Percentiles rank a stretch among this genome's conserved stretches.
Conservation (phyloP, 2,329 filamentous ascomycete genomes). For the Fusarium veterinarium region DNA sequence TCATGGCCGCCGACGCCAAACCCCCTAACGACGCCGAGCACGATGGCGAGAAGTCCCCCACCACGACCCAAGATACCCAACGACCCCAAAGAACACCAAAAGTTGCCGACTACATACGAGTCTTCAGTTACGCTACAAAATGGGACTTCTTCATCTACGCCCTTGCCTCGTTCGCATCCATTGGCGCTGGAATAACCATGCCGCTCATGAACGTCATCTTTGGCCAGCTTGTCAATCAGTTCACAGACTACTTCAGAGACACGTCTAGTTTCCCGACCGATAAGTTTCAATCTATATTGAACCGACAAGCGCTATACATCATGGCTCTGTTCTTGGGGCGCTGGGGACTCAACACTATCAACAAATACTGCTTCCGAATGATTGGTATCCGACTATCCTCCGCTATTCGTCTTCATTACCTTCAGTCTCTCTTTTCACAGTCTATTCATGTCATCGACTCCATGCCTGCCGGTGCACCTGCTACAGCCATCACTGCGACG, state of each 20-base stretch:
- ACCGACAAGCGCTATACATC: constrained; percentile 43
- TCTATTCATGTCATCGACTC: constrained; percentile 62
- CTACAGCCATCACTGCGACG: constrained; percentile 63
- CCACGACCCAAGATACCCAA: neutral
- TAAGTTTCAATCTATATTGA: constrained; percentile 21
- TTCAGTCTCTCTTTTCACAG: constrained; percentile 61
- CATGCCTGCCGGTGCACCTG: constrained; percentile 62
- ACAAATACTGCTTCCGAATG: constrained; percentile 55
- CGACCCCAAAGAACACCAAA: constrained; percentile 27
- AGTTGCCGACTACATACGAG: constrained; percentile 38
- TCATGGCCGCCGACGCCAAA: constrained; percentile 1
- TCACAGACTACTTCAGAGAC: constrained; percentile 43
- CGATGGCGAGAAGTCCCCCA: neutral
- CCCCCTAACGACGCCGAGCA: neutral
- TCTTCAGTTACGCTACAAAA: constrained; percentile 48
- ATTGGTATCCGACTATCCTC: constrained; percentile 63
- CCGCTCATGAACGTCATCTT: constrained; percentile 55
- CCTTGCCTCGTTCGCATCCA: constrained; percentile 46
- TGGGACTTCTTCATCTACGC: constrained; percentile 48
- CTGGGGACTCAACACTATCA: constrained; percentile 40
- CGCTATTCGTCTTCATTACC: constrained; percentile 61
- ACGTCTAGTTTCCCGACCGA: constrained; percentile 25
- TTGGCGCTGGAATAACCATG: constrained; percentile 49
- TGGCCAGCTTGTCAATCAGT: constrained; percentile 46
- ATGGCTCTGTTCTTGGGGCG: constrained; percentile 41